Evolutionary conservation across 73 alveolate species (phyloP).

Genomic region (Paraurostyla sp.): DNA sequence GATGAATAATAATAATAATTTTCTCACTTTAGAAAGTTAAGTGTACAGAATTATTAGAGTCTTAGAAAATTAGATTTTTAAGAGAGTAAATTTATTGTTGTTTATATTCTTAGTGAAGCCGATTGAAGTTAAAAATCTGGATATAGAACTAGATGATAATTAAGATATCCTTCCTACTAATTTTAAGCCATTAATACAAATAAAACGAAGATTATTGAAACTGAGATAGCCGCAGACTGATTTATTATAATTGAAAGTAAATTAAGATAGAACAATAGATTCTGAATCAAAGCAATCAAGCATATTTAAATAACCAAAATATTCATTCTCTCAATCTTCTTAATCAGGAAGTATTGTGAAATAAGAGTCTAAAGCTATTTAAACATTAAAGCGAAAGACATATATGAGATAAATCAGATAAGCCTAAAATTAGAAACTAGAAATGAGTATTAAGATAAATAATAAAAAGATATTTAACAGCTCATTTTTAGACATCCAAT

Average conservation of each 20-base stretch:
- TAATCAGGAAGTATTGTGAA: neutral
- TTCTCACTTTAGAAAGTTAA: too few species aligned
- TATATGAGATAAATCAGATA: neutral
- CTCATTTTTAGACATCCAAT: too few species aligned
- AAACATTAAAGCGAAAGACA: neutral
- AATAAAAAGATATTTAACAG: neutral
- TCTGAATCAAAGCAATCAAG: neutral
- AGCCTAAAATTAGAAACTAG: neutral
- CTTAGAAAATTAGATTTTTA: neutral
- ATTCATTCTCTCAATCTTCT: neutral
- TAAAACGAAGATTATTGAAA: too few species aligned
- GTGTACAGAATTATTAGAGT: too few species aligned
- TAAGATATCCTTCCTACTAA: too few species aligned
- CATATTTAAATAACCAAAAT: neutral
- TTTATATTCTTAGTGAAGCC: neutral
- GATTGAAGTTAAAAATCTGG: neutral
- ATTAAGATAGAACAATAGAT: neutral
- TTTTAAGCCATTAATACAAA: too few species aligned
- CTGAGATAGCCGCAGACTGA: too few species aligned
- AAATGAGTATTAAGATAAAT: neutral
- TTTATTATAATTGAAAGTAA: neutral
- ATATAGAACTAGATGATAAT: neutral
- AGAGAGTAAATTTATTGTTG: neutral
- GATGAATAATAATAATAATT: too few species aligned
- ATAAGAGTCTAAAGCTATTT: neutral